phyloP scores from a whole-genome alignment of 306 rosid genomes.

The Prosopis cineraria region DNA sequence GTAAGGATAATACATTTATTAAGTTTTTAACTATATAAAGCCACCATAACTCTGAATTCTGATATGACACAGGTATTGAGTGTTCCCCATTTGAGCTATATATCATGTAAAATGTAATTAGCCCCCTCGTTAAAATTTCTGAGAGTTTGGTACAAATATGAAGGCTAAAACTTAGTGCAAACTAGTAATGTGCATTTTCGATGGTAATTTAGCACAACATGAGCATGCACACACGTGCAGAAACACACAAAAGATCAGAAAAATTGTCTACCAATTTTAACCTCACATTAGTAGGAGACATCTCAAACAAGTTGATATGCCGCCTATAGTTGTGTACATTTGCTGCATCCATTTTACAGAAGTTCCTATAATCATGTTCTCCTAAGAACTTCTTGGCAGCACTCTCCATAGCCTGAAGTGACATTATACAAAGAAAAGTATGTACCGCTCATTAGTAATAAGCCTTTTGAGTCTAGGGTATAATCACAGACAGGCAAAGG shows the following conservation, averaged over 20 bases:
- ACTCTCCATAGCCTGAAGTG: conserved; percentile 74
- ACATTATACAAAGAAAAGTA: conserved; percentile 31
- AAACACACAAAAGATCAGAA: conserved; percentile 33
- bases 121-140: not conserved
- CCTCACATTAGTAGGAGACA: conserved; percentile 82
- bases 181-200: not conserved
- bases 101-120: not conserved
- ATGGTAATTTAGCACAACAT: not conserved
- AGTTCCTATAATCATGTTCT: conserved; percentile 89
- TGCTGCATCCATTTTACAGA: too few relatives aligned
- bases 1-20: not conserved
- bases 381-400: conserved; percentile 74
- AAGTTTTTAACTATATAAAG: not conserved
- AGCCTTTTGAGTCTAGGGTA: conserved; percentile 27
- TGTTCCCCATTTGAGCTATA: not conserved
- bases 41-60: conserved; percentile 18
- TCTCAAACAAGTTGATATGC: conserved; percentile 50
- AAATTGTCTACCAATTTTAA: conserved; percentile 62
- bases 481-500: conserved; percentile 19
- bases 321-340: conserved; percentile 91
- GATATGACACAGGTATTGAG: conserved; percentile 10
- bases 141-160: not conserved
- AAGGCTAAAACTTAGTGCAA: not conserved
- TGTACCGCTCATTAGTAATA: not conserved
- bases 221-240: not conserved